Evolutionary conservation across 306 rosid species (phyloP), one percentile per base, ranked within the genome.

Genomic region (Vicia faba): DNA sequence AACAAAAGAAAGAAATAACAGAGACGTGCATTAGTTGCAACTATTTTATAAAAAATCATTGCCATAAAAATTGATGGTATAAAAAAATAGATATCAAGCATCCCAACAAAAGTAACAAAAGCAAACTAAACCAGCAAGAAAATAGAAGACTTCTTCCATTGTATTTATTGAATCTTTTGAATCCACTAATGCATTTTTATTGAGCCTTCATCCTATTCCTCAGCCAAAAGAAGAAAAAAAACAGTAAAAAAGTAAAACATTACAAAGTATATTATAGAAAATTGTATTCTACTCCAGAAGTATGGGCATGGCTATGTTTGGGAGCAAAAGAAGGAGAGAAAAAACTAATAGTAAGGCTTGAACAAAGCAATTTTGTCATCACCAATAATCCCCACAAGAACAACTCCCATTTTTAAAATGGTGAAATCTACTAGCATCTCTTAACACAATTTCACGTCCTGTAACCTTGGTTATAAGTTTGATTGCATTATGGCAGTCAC

Each of bases 311-410:
- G 2, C 62, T 61, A 29, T 5, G 57, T 33, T 16, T 20, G 6
- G 35, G 70, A 29, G 63, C 7, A 39, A 39, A 41, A 53, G 65
- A 48, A 26, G 11, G 28, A 25, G 28, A 25, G 28, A 25, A 25
- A 25, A 25, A 25, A 25, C 28, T 25, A 25, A 25, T 3, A 25
- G 2, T 31, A 4, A 7, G 72, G 45, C 46, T 8, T 40, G 64
- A 68, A 73, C 55, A 46, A 53, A 25, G 56, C n/a, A 56, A 28
- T 18, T 58, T 25, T 67, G 19, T 31, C 76, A 71, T 87, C 82
- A 92, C 96, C 98, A 87, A 76, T 92, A 92, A 73, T 84, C 84
- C 18, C 96, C 92, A 79, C 98, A 92, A 64, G 95, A 92, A 71
- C 98, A 89, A 39, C n/a, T 70, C 60, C 96, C 98, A 60, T 87